phyloP scores from a whole-genome alignment of 2,329 filamentous ascomycete species.

The Westerdykella ornata region DNA sequence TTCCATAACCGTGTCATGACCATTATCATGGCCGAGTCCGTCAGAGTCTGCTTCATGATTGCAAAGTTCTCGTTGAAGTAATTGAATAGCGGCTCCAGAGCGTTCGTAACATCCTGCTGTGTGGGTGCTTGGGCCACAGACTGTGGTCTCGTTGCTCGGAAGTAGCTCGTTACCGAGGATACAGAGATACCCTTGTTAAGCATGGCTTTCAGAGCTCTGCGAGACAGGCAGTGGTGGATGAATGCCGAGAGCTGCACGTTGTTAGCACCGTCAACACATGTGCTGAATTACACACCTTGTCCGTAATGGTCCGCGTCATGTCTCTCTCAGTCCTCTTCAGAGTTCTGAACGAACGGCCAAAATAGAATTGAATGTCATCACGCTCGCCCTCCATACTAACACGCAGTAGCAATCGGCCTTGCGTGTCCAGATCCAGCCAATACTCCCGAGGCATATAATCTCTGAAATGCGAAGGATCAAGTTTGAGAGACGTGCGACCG shows the following conservation, averaged over 20 bases:
- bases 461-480: conserved; percentile 96
- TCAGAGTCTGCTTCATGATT: conserved; percentile 96
- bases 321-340: conserved; percentile 93
- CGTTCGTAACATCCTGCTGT: conserved; percentile 68
- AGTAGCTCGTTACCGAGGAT: conserved; percentile 65
- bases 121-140: conserved; percentile 53
- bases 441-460: conserved; percentile 95
- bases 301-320: conserved; percentile 96
- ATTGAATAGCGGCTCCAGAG: conserved; percentile 74
- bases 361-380: conserved; percentile 97
- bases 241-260: conserved; percentile 70
- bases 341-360: conserved; percentile 92
- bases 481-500: conserved; percentile 89
- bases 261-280: conserved; percentile 9
- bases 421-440: conserved; percentile 95
- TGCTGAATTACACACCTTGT: conserved; percentile 61
- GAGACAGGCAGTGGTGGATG: conserved; percentile 82
- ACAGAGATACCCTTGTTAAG: conserved; percentile 66
- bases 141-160: conserved; percentile 46
- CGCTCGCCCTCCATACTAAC: conserved; percentile 98
- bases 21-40: conserved; percentile 91
- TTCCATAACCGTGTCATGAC: conserved; percentile 99
- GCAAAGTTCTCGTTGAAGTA: conserved; percentile 99
- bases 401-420: conserved; percentile 78
- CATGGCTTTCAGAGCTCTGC: conserved; percentile 68